Evolutionary conservation across 2,329 filamentous ascomycete genomes (phyloP), one percentile per base, ranked within the genome.

Genomic region (Meredithiella fracta): DNA sequence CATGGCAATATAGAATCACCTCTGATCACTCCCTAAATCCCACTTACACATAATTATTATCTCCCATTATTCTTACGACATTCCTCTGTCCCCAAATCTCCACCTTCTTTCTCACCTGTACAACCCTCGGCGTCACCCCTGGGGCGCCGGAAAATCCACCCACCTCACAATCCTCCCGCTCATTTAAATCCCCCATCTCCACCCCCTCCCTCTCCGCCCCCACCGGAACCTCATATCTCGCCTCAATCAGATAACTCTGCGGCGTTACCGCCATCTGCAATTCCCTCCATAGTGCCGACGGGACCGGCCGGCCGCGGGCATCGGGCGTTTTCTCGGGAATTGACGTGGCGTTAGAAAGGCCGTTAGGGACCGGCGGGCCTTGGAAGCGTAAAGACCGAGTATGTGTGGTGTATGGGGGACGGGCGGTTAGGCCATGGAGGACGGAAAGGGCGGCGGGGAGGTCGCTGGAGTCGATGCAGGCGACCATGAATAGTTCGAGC

Each of bases 401-500:
- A 22, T 76, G 60, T 1, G 69, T 68, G 56, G 73, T 69, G 61
- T 72, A 74, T 1, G 77, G 72, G 1, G 69, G 67, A 73, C 78
- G 80, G 62, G 73, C 77, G 59, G 75, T 77, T 59, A 79, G 70
- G 17, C 79, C 79, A 57, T 76, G 71, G 5, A 83, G 66, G 8
- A 83, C 69, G 1, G 73, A 70, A 55, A 74, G 71, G 20, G 73
- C 73, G 57, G 67, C 70, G 51, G 68, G 65, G 37, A 77, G 68
- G 61, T 79, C 75, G 58, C 66, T 68, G 55, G 75, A 71, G 17
- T 70, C 68, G 54, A 83, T 70, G 49, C 73, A 64, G 8, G 75
- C 72, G 3, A 77, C 76, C 57, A 82, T 70, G 61, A 80, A 81
- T 17, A 82, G 67, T 65, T 82, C 78, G 62, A 79, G 74, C 77